Base-by-base conservation (phyloP, 2,329 filamentous ascomycete species). In the Beauveria pseudobassiana region DNA sequence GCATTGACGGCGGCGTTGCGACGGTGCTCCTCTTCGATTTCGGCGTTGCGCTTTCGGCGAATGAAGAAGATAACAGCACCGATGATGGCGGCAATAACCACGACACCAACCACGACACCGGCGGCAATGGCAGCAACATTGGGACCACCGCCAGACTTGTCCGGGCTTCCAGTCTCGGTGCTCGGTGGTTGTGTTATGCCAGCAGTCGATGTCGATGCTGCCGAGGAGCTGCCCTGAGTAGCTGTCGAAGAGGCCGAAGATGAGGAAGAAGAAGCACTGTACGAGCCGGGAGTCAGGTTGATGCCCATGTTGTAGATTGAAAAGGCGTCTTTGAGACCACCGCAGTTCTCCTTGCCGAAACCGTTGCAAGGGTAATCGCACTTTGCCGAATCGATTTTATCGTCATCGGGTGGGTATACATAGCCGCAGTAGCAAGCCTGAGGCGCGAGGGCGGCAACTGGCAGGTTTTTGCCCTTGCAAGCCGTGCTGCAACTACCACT, bases 41-140 rank as follows among this genome's bases (percentile, higher is more conserved):
- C 86, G 64, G 84, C 82, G 74, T 92, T 90, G 69, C 87, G 87
- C 76, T 85, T 88, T 65, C 87, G 87, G 59, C 91, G 88, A 67
- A 95, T 76, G 69, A 84, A 89, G 72, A 96, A 87, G 74, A 91
- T 87, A 5, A 81, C 76, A 58, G 84, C 92, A 50, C 86, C 91
- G 14, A 84, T 77, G 20, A 90, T 80, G 16, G 81, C 88, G 59
- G 79, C 83, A 5, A 92, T 70, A 1, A 77, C 89, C 2, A 96
- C 78, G 2, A 96, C 85, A 63, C 90, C 92, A 9, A 95, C 89
- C 2, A 97, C 93, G 1, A 91, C 90, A 63, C 93, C 93, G 10
- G 87, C 93, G 20, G 89, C 92, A 67, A 98, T 93, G 54, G 88
- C 91, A 45, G 86, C 89, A n/a, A 86, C 89, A 71, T 88, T 93